Base-by-base conservation (phyloP, 805 yeast genomes). In the Wickerhamomyces queroliae region DNA sequence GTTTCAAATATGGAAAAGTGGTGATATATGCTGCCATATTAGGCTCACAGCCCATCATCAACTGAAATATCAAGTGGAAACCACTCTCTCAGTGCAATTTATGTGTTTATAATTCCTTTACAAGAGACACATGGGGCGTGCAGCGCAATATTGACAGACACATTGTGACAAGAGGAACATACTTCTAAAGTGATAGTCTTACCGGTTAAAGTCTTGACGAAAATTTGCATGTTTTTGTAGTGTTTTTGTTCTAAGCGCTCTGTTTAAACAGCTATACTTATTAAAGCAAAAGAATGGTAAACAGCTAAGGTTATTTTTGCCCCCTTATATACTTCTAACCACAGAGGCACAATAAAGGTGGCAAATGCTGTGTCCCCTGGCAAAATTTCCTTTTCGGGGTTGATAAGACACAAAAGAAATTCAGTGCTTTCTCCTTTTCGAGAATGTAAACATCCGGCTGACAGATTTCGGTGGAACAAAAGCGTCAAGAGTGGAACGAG, bases 151-250 rank as follows among this genome's bases (percentile, higher is more conserved):
- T 18, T 13, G 28, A 27, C 22, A 35, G 16, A 24, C 16, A 18
- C 17, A 18, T 12, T 13, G 21, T 34, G 24, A 18, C 18, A 32
- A 30, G 26, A 29, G 17, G 38, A 61, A 68, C 59, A 36, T 46
- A 54, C 70, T 49, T 83, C 90, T 50, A 83, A 69, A 54, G 95
- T 85, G 64, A 85, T 85, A 50, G 95, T 85, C 79, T 85, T 85
- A 63, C 95, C 95, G 27, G 95, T 85, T 63, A 85, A 66, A 44
- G 95, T 86, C 74, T 86, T 85, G 60, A 86, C 95, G 64, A 86
- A 86, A 63, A 86, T 85, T 67, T 86, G 95, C 95, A 86, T 86
- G 58, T 59, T 67, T 53, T 68, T 53, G 41, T 17, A 57, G 63
- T 54, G 57, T 53, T 49, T 58, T 48, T 62, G 70, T 46, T 68